phyloP scores from a whole-genome alignment of 1,139 yeast genomes.

The Debaryomyces nepalensis region DNA sequence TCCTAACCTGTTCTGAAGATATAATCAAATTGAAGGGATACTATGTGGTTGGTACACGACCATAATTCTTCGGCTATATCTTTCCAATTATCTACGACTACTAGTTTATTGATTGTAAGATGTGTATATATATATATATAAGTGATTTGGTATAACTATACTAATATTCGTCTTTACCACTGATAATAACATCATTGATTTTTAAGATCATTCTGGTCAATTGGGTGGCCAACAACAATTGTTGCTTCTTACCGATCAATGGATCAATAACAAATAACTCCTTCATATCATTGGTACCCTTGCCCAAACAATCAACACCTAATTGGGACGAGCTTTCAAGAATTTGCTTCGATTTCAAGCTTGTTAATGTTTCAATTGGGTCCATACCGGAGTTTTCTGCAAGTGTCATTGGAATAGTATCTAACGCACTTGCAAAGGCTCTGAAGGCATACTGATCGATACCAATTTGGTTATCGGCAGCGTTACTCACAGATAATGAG shows the following conservation, averaged over 20 bases:
- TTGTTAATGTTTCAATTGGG: slow-evolving; percentile 87
- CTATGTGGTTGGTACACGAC: neutral
- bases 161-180: slow-evolving; percentile 80
- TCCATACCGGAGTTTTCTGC: slow-evolving; percentile 97
- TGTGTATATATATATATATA: slow-evolving; percentile 8
- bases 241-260: slow-evolving; percentile 95
- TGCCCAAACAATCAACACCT: slow-evolving; percentile 94
- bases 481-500: slow-evolving; percentile 88
- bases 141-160: slow-evolving; percentile 8
- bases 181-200: slow-evolving; percentile 93
- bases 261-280: slow-evolving; percentile 96
- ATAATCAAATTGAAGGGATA: slow-evolving; percentile 5
- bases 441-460: slow-evolving; percentile 98
- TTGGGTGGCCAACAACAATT: slow-evolving; percentile 92
- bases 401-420: slow-evolving; percentile 88
- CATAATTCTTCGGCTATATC: neutral
- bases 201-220: slow-evolving; percentile 96
- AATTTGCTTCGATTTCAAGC: slow-evolving; percentile 83
- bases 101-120: no score
- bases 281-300: slow-evolving; percentile 88
- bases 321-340: slow-evolving; percentile 68
- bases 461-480: slow-evolving; percentile 91
- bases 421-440: slow-evolving; percentile 90
- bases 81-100: neutral
- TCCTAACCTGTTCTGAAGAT: neutral